These are phyloP conservation scores for Aureobasidium subglaciale DNA, from an alignment of 2,329 filamentous ascomycete genomes.

Conservation along the genomic window DNA sequence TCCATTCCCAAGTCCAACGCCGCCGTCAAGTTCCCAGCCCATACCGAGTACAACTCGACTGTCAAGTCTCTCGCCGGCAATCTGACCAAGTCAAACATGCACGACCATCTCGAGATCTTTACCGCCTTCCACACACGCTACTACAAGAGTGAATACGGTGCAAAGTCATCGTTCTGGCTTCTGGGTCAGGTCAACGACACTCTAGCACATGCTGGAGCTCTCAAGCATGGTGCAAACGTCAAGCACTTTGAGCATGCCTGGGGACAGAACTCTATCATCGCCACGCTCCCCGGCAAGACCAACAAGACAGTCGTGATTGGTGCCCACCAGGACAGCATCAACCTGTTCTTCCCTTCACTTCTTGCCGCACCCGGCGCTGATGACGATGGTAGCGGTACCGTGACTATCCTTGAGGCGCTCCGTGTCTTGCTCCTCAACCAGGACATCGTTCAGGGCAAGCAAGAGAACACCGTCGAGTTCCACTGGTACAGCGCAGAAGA, in stretches of 20 bases:
- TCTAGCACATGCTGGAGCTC: slow-evolving; percentile 63
- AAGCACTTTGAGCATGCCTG: slow-evolving; percentile 73
- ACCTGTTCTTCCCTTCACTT: slow-evolving; percentile 78
- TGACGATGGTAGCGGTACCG: slow-evolving; percentile 66
- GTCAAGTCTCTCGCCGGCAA: slow-evolving; percentile 60
- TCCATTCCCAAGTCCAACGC: slow-evolving; percentile 21
- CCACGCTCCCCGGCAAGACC: slow-evolving; percentile 77
- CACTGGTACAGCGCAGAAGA: slow-evolving; percentile 95
- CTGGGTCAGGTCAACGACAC: slow-evolving; percentile 65
- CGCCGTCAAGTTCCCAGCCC: slow-evolving; percentile 58
- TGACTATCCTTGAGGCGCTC: slow-evolving; percentile 90
- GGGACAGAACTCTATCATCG: slow-evolving; percentile 87
- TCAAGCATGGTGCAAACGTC: slow-evolving; percentile 58
- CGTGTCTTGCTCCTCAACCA: slow-evolving; percentile 65
- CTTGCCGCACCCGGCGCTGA: slow-evolving; percentile 88
- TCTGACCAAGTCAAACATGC: slow-evolving; percentile 70
- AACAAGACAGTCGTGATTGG: slow-evolving; percentile 83
- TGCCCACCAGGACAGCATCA: slow-evolving; percentile 92
- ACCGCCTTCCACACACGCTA: slow-evolving; percentile 76
- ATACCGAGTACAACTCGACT: slow-evolving; percentile 57
- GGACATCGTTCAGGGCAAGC: slow-evolving; percentile 62
- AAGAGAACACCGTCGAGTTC: slow-evolving; percentile 84
- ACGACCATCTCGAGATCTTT: slow-evolving; percentile 68
- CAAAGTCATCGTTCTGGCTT: slow-evolving; percentile 83
- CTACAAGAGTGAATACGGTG: slow-evolving; percentile 71